These are phyloP conservation scores for Leptodermis oblonga DNA, from an alignment of 257 asterid genomes.

Conservation along the genomic window DNA sequence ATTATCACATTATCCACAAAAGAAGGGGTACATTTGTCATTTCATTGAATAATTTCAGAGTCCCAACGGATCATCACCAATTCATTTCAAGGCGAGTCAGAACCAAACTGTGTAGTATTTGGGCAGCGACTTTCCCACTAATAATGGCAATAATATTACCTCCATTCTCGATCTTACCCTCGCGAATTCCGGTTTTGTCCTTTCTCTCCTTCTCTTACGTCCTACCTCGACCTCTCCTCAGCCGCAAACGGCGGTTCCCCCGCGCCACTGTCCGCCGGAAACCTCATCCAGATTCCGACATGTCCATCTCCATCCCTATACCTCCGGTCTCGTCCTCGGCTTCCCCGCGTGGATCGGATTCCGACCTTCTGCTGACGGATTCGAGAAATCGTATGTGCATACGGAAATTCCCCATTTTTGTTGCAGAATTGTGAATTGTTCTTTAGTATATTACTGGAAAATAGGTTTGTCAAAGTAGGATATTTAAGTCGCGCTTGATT, in stretches of 20 bases:
- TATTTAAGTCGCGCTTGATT: neutral
- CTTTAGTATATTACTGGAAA: too few species aligned
- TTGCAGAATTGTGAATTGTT: neutral
- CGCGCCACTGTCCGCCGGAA: conserved; percentile 21
- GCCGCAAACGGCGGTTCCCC: conserved; percentile 14
- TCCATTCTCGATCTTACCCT: conserved; percentile 44
- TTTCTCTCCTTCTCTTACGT: too few species aligned
- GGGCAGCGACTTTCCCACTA: conserved; percentile 1
- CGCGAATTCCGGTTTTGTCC: conserved; percentile 35
- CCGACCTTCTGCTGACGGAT: conserved; percentile 57
- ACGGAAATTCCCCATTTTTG: neutral
- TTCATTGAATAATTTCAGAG: neutral
- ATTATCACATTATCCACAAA: too few species aligned
- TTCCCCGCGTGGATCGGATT: too few species aligned
- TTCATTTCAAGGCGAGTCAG: neutral
- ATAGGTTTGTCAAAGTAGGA: neutral
- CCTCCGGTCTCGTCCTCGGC: conserved; percentile 43
- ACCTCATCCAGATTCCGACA: conserved; percentile 34
- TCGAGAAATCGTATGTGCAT: conserved; percentile 58
- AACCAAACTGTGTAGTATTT: neutral
- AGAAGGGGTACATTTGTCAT: neutral
- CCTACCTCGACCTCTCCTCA: conserved; percentile 14
- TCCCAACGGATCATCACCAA: neutral
- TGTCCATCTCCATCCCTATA: conserved; percentile 53
- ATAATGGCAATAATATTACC: conserved; percentile 46